Evolutionary conservation across 441 rosid species (phyloP).

Genomic region (Adansonia rubrostipa): DNA sequence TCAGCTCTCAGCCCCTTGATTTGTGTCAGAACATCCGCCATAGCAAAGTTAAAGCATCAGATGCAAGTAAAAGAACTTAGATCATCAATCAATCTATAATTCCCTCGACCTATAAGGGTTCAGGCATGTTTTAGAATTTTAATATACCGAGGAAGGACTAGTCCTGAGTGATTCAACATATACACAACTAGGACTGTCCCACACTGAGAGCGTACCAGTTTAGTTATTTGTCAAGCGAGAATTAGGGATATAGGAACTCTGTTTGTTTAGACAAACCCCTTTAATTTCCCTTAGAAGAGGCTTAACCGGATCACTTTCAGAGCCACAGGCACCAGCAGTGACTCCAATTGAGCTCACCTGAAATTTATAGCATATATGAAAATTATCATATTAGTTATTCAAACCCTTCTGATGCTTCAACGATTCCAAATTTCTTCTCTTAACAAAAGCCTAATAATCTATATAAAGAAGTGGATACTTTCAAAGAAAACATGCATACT

Average conservation of each 20-base stretch:
- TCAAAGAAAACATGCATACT: neutral
- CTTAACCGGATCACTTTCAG: slow-evolving; percentile 64
- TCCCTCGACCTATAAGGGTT: too few species aligned
- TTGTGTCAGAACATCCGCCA: neutral
- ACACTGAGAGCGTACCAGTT: too few species aligned
- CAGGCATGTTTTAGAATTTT: too few species aligned
- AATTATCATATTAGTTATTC: neutral
- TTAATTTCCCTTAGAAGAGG: slow-evolving; percentile 69
- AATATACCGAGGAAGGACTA: too few species aligned
- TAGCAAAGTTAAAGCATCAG: too few species aligned
- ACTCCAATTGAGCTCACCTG: slow-evolving; percentile 91
- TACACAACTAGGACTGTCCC: too few species aligned
- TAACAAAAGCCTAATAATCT: neutral
- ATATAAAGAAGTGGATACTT: neutral
- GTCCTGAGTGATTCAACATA: too few species aligned
- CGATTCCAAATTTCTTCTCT: neutral
- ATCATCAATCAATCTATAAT: too few species aligned
- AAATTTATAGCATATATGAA: slow-evolving; percentile 27
- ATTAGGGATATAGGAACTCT: neutral
- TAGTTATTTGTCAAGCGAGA: too few species aligned
- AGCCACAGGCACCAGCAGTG: slow-evolving; percentile 73
- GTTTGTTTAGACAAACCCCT: slow-evolving; percentile 44
- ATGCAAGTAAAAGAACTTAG: too few species aligned
- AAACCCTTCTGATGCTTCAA: slow-evolving; percentile 13
- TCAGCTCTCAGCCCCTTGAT: neutral